Percentiles rank a stretch among this genome's conserved stretches.
Evolutionary conservation across 306 rosid genomes (phyloP).

Genomic region (Purshia tridentata): DNA sequence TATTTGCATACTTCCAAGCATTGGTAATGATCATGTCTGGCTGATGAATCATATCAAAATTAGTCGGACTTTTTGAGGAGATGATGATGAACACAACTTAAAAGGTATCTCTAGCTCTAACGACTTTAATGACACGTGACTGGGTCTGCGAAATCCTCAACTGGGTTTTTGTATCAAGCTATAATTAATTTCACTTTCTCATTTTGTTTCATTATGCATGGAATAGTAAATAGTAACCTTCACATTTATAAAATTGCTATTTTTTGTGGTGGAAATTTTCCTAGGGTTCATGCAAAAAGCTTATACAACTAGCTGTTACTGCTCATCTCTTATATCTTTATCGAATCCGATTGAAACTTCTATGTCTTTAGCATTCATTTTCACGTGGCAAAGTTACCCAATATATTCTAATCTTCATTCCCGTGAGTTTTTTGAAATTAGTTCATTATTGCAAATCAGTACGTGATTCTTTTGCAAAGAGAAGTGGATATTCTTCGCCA

Average conservation of each 20-base stretch:
- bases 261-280: constrained; percentile 30
- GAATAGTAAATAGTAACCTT: background rate
- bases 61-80: constrained; percentile 34
- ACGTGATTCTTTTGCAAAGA: background rate
- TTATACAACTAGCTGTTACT: background rate
- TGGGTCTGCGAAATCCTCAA: constrained; percentile 23
- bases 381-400: constrained; percentile 32
- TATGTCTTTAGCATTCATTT: constrained; percentile 32
- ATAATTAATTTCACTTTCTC: constrained; percentile 22
- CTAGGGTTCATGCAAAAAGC: constrained; percentile 30
- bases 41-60: constrained; percentile 28
- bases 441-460: constrained; percentile 1
- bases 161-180: constrained; percentile 31
- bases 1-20: constrained; percentile 19
- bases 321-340: constrained; percentile 13
- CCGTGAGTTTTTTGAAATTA: constrained; percentile 12
- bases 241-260: background rate
- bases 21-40: constrained; percentile 37
- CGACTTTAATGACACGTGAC: constrained; percentile 28
- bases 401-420: constrained; percentile 35
- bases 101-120: background rate
- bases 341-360: constrained; percentile 37
- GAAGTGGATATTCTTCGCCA: too few species aligned
- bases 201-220: constrained; percentile 29
- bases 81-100: constrained; percentile 7